Base-by-base conservation (phyloP, 306 rosid species). In the Cicer cuneatum region DNA sequence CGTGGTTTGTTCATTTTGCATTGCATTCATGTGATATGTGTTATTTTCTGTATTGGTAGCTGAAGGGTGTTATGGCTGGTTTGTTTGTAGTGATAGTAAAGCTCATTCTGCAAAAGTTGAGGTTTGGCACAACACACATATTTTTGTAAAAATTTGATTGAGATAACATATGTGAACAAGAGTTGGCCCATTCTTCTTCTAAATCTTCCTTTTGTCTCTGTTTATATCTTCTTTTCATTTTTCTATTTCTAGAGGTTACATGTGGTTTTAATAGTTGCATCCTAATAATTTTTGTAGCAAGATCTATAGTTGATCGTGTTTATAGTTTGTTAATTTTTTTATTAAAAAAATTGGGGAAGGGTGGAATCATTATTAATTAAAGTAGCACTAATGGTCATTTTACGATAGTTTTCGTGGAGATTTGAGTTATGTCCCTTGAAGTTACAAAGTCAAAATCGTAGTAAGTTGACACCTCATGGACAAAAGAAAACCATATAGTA, bases 91-190 rank as follows among this genome's bases (percentile, higher is more conserved):
- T 19, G 24, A 67, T 46, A 8, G 54, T 45, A 67, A 24, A 24
- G 40, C 33, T 8, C 15, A 63, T 39, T 40, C 5, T 63, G 69
- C 49, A 39, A 39, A 63, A 38, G 15, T 63, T 15, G 33, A 63
- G 29, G n/a, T 39, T 63, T 40, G 69, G 33, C n/a, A 40, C 33
- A 63, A 15, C n/a, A 14, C 8, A 8, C 46, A 33, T 3, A 62
- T 18, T 62, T 65, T 1, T 65, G 18, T 21, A 65, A 43, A 66
- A 66, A 5, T 19, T 66, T 66, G 41, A 66, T 66, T 43, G 5
- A 19, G 11, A 66, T 2, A 18, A 7, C 8, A 66, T 16, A 29
- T 14, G 46, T 33, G 21, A 29, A 47, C 56, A 42, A 7, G 56
- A 47, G 45, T 67, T 47, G 18, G 7, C 41, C 42, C 9, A 11